Base-by-base conservation (phyloP, 441 rosid species). In the Francoa sonchifolia region DNA sequence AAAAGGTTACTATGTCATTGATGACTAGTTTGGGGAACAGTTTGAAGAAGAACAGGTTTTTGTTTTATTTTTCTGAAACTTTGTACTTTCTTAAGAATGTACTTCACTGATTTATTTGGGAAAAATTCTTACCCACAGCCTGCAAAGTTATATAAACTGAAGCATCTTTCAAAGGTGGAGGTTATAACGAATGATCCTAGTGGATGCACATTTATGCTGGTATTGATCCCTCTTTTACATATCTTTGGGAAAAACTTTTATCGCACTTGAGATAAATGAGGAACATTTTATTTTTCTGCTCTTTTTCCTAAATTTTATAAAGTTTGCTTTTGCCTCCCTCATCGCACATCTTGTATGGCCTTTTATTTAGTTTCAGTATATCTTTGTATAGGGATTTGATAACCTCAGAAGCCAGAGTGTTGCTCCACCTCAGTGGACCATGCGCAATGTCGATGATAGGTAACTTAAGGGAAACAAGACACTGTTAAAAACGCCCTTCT, bases 391-490 rank as follows among this genome's bases (percentile, higher is more conserved):
- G 99, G 99, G 99, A 21, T 92, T 92, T 72, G 99, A 87, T 62
- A 92, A 87, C 74, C 97, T 92, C 35, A 79, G 92, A 72, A 87
- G 76, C 74, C 95, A 83, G 68, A 80, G 80, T 58, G 95, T 92
- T 57, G 75, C 94, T 63, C 95, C 96, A 25, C 89, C 96, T 20
- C 99, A 90, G 42, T 90, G 99, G 99, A 90, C 99, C 34, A 83
- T 90, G 99, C 96, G 95, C 46, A 92, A 87, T 40, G 65, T 73
- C 47, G 92, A 92, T 67, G 99, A 92, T 62, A 80, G 99, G 99
- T 92, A 59, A 52, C 18, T 35, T 18, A 19, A n/a, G 19, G 26
- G 40, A 38, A 25, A 33, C 29, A 28, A 15, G n/a, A 11, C 15
- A 22, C 8, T 16, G 19, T 33, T 45, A 17, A 17, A 21, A 21